Base-by-base conservation (phyloP, 495 filamentous ascomycete genomes). In the Apiosordaria backusii region DNA sequence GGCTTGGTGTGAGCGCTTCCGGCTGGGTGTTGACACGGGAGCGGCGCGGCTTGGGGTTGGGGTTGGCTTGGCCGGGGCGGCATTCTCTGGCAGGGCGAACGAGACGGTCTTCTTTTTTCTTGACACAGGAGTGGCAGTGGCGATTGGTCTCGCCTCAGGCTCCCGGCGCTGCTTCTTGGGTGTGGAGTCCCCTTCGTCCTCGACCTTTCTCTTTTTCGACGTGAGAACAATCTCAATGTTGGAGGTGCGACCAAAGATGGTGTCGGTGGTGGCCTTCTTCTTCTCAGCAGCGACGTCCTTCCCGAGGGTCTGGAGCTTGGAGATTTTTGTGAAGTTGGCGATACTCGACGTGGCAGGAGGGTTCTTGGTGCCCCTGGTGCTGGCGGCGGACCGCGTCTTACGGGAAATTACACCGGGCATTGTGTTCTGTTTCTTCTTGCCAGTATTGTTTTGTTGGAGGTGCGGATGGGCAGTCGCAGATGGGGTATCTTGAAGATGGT, bases 251-350 rank as follows among this genome's bases (percentile, higher is more conserved):
- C 29, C 26, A 1, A 58, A 55, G 29, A 65, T 16, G 4, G 71
- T 21, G 18, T 59, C 64, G 16, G 62, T 22, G 35, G 13, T 45
- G 35, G 35, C 35, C 35, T 45, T 18, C 35, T n/a, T n/a, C 59
- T 74, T 72, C 29, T 68, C 60, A n/a, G 24, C 15, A 15, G 57
- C 24, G 27, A 52, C 18, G 65, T 77, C 71, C 66, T 83, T 81
- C 45, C 72, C 70, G 22, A 64, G 19, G 3, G 65, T 65, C 26
- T 76, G 67, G 21, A 63, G 63, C 70, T 81, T 81, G 4, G 81
- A 81, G 64, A 81, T 67, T 61, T 78, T 79, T 25, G 72, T 65
- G 67, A 79, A 81, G 65, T 62, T 78, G 75, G 65, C 70, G 62
- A 81, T 76, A 65, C 57, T 61, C 15, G 66, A 23, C 5, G 66